Evolutionary conservation across 768 basidiomycete genomes (phyloP).

Genomic region (Termitomyces bulborhizus): DNA sequence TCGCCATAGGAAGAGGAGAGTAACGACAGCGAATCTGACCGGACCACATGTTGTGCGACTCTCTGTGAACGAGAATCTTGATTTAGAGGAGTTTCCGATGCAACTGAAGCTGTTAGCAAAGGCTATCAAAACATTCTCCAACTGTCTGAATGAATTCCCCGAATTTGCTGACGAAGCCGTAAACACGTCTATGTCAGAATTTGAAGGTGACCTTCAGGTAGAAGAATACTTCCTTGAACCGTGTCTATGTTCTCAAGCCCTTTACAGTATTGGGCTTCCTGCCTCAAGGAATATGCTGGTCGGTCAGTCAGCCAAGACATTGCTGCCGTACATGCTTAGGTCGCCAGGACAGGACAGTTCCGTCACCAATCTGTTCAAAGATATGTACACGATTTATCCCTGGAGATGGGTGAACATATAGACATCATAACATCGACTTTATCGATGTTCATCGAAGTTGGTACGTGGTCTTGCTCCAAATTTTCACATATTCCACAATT

Average conservation of each 20-base stretch:
- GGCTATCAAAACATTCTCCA: slow-evolving; percentile 64
- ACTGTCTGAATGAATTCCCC: slow-evolving; percentile 72
- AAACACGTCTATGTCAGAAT: slow-evolving; percentile 59
- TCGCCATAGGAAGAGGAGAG: slow-evolving; percentile 22
- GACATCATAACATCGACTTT: slow-evolving; percentile 62
- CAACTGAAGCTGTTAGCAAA: slow-evolving; percentile 57
- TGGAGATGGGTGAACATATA: slow-evolving; percentile 71
- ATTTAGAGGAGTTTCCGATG: slow-evolving; percentile 60
- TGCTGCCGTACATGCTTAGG: neutral
- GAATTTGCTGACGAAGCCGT: slow-evolving; percentile 71
- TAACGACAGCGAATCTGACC: slow-evolving; percentile 27
- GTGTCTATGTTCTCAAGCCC: neutral
- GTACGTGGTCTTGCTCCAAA: slow-evolving; percentile 26
- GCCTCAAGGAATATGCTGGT: slow-evolving; percentile 60
- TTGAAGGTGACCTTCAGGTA: slow-evolving; percentile 67
- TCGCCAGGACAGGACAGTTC: slow-evolving; percentile 49
- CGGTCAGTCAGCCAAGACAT: slow-evolving; percentile 6
- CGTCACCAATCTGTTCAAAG: slow-evolving; percentile 65
- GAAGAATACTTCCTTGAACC: slow-evolving; percentile 6
- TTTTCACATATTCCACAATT: neutral
- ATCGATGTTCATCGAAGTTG: slow-evolving; percentile 73
- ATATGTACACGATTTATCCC: slow-evolving; percentile 68
- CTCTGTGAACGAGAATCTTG: slow-evolving; percentile 47
- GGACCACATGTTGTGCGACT: slow-evolving; percentile 48
- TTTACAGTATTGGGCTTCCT: slow-evolving; percentile 67